Evolutionary conservation across 2,329 filamentous ascomycete species (phyloP), one percentile per base, ranked within the genome.

Genomic region (Hypoxylon sp.): DNA sequence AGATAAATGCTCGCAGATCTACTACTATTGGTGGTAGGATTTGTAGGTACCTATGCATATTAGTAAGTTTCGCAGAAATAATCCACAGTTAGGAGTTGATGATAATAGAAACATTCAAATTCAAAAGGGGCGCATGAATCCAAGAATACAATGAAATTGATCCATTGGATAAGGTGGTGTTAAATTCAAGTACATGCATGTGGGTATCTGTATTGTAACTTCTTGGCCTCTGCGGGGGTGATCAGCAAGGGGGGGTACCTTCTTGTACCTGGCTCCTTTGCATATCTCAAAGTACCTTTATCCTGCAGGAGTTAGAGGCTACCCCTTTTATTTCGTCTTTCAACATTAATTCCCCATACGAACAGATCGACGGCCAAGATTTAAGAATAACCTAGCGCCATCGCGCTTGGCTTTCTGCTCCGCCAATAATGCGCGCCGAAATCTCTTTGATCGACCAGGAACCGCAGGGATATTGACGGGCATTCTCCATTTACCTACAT

Each of bases 401-500:
- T 57, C 68, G 58, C 55, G 63, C 69, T 72, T 68, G 63, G 71
- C 65, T 55, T 64, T 59, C 48, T 34, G 13, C 19, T 64, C 66
- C 63, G 48, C 71, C 71, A 75, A 75, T 73, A 45, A 69, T 60
- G 50, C 63, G 48, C 49, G 23, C 36, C 36, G 11, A 58, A 63
- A 60, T 51, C 67, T 52, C 66, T 72, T 67, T 62, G 65, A 68
- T 70, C 66, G 43, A 45, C 59, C 48, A 68, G 60, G 55, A 63
- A 67, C 63, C 52, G 52, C 72, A 74, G 65, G 74, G 73, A 68
- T 70, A 50, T 51, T 64, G 41, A 70, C 64, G 66, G 65, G 53
- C 67, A 71, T 68, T 73, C 71, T 67, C 63, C 61, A 69, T 70
- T 64, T 69, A 64, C 61, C 69, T 72, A 69, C 58, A 66, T 68